Evolutionary conservation across 2,329 filamentous ascomycete genomes (phyloP), one percentile per base, ranked within the genome.

Genomic region (Calonectria pteridis): DNA sequence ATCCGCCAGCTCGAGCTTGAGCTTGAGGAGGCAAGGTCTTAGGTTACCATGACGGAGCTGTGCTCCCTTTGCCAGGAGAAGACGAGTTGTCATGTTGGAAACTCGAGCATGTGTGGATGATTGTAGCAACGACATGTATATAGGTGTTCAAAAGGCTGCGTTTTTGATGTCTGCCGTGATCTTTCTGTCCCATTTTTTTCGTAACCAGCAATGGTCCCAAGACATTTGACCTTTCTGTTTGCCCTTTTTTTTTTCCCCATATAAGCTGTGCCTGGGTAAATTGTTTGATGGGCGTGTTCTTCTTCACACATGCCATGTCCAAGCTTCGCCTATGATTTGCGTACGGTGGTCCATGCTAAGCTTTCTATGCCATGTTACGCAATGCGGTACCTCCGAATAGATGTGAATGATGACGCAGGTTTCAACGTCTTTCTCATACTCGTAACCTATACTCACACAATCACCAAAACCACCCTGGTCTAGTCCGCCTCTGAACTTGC

Each of bases 1-100:
- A 93, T 93, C 81, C 86, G 92, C 76, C 91, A 93, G 83, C 83
- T 94, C 72, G 92, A 94, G 85, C 86, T 93, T 66, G 92, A 93
- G 84, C 85, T 94, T 46, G 92, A 94, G 82, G 90, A 90, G 82
- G 88, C 90, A 28, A 87, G 90, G 78, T 93, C 91, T 76, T 93
- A 81, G 77, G 35, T 6, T 5, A 33, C 23, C 2, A 20, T 18
- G 29, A 20, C 28, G 16, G 63, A 73, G 67, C 69, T 69, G 71
- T n/a, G 69, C 66, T 69, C 49, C 31, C 28, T 66, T n/a, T 37
- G 6, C 14, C 9, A n/a, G 71, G 37, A 62, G 29, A 43, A 46
- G 59, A 64, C 40, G 67, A 65, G 55, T 29, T 50, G 40, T 40
- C 37, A 66, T 62, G 73, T 77, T 77, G 73, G 69, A 77, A 73